Base-by-base conservation (phyloP, 345 rosid species). In the Toxicodendron radicans region DNA sequence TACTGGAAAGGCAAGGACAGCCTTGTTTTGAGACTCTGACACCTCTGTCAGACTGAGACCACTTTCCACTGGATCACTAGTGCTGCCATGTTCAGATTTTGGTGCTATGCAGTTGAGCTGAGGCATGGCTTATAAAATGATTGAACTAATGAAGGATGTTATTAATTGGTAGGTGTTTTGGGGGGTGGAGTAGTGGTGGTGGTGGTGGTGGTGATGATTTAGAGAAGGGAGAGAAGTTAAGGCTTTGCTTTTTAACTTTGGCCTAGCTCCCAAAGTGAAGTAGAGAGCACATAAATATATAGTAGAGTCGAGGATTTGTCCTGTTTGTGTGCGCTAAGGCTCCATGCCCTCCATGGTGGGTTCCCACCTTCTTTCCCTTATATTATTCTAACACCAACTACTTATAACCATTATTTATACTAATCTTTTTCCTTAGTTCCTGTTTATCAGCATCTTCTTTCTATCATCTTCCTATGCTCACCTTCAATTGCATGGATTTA, bases 201-300 rank as follows among this genome's bases (percentile, higher is more conserved):
- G 46, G 23, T 58, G 68, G 68, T 10, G 24, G 12, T n/a, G n/a
- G n/a, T 79, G 59, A 32, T 67, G 57, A 43, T 30, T 20, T 18
- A 14, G 58, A 70, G 73, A 66, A 79, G 71, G 62, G 27, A 79
- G 81, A 73, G 83, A 73, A 73, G 80, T 69, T 70, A 74, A 76
- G 46, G 81, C 72, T 66, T 69, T 75, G 18, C 73, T 80, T 76
- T 27, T 68, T 78, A 58, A 60, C 80, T 80, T 86, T 79, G 77
- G 53, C 79, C 79, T 86, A 76, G 78, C 83, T 82, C 84, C 78
- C 84, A 83, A 79, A 81, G 74, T 73, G 92, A 88, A 86, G 81
- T 72, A 72, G 74, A 79, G 75, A 74, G 90, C 80, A 73, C 79
- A 79, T 76, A 77, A 78, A 81, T 84, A 84, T 88, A 90, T 90